These are phyloP conservation scores for Agaricus blazei DNA, from an alignment of 768 basidiomycete species.

Conservation along the genomic window DNA sequence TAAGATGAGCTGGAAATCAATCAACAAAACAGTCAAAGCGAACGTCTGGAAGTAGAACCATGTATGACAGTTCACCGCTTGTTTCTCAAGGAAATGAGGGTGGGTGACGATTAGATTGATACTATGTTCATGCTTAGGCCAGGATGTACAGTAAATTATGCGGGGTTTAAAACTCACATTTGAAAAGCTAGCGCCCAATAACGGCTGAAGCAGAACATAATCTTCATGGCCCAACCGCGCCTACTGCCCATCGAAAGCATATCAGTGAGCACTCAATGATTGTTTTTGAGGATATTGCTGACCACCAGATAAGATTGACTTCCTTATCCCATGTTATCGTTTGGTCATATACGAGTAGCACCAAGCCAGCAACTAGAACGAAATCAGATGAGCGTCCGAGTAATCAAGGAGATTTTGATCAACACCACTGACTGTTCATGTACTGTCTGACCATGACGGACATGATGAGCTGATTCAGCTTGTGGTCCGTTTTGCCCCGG, in stretches of 20 bases:
- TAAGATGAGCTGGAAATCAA: neutral
- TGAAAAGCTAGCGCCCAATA: neutral
- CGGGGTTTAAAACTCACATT: neutral
- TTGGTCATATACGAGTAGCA: neutral
- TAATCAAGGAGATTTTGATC: too few relatives aligned
- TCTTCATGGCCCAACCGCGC: neutral
- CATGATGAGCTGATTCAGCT: too few relatives aligned
- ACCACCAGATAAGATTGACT: constrained; percentile 1
- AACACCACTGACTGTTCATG: too few relatives aligned
- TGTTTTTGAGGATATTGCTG: too few relatives aligned
- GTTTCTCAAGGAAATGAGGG: neutral
- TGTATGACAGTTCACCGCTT: neutral
- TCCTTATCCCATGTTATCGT: constrained; percentile 1
- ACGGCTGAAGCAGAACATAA: neutral
- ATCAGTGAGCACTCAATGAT: too few relatives aligned
- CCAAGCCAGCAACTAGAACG: neutral
- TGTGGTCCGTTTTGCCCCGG: too few relatives aligned
- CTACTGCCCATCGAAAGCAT: neutral
- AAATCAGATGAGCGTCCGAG: too few relatives aligned
- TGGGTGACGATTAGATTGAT: neutral
- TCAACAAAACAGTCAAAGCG: neutral
- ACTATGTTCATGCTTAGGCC: neutral
- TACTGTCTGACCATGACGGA: too few relatives aligned
- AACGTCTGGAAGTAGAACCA: constrained; percentile 4
- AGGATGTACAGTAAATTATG: too few relatives aligned